phyloP scores from a whole-genome alignment of 371 early-diverging fungal species.

The Circinella umbellata region DNA sequence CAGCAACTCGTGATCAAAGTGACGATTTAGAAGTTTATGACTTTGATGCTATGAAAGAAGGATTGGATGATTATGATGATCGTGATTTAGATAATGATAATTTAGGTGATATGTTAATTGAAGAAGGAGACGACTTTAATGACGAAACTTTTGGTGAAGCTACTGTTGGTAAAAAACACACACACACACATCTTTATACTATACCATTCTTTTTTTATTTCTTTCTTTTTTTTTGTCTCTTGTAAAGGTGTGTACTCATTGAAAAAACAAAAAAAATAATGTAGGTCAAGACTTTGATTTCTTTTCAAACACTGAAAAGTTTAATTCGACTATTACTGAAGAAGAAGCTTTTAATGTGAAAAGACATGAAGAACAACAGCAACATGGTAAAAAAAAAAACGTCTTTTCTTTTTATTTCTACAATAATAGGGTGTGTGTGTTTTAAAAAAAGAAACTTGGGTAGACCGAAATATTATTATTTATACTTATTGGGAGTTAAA shows the following conservation, averaged over 20 bases:
- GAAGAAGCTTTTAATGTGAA: slow-evolving; percentile 62
- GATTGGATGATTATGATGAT: slow-evolving; percentile 35
- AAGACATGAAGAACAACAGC: slow-evolving; percentile 31
- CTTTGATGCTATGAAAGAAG: slow-evolving; percentile 44
- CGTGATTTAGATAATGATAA: slow-evolving; percentile 46
- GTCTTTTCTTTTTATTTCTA: slow-evolving; percentile 7
- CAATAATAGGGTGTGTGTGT: no score
- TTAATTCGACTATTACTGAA: slow-evolving; percentile 54
- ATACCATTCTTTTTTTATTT: no score
- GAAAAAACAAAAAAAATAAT: neutral
- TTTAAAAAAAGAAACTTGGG: no score
- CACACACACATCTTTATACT: neutral
- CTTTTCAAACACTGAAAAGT: slow-evolving; percentile 61
- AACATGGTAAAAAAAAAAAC: no score
- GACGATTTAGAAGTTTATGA: slow-evolving; percentile 51
- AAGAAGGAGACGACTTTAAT: slow-evolving; percentile 80
- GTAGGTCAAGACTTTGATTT: slow-evolving; percentile 74
- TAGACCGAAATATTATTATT: no score
- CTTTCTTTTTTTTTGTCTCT: no score
- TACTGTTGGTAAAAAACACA: slow-evolving; percentile 46
- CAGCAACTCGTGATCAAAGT: neutral
- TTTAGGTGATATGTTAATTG: slow-evolving; percentile 66
- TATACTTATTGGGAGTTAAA: neutral
- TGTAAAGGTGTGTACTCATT: no score
- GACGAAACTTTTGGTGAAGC: slow-evolving; percentile 86